Base-by-base conservation (phyloP, 805 yeast genomes). In the Saccharomycopsis vini region DNA sequence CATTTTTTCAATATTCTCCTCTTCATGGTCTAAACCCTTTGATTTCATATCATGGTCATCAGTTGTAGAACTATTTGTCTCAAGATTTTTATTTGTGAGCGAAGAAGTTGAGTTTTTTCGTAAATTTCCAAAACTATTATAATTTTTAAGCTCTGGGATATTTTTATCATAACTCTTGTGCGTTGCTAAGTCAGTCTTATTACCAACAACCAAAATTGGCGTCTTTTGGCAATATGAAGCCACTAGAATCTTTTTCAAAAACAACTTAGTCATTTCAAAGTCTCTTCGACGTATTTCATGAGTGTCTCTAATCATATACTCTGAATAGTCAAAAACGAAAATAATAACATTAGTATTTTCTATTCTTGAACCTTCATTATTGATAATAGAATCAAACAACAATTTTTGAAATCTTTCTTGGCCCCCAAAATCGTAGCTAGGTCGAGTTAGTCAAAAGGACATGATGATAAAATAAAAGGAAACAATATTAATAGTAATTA, bases 291-390 rank as follows among this genome's bases (percentile, higher is more conserved):
- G 41, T 12, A 37, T 35, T 16, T 18, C 20, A 33, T 45, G 35
- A 6, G 39, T 13, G 32, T 34, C 28, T 22, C 35, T 13, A 5
- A 33, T 12, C 5, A 37, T n/a, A 19, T 42, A 42, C 20, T 42
- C 46, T 7, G 40, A 37, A 16, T 45, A 45, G 21, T 45, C 49
- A 10, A 45, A 19, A 12, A 40, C 37, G 18, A 46, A 45, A 15
- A 45, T 36, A 7, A 45, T 28, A 15, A 39, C 28, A 3, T 35
- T 16, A 15, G 16, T 20, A 21, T 33, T 31, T 10, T 30, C 21
- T 19, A 13, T 15, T 10, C n/a, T 7, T 7, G 5, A 5, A 7
- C 7, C 33, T 10, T 9, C 7, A 30, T 36, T 36, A 12, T 13
- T 19, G 9, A 3, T 26, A 7, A 39, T 4, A 4, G 7, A 24